Evolutionary conservation across 352 stramenopile genomes (phyloP).

Genomic region (Thraustochytrium sp.): DNA sequence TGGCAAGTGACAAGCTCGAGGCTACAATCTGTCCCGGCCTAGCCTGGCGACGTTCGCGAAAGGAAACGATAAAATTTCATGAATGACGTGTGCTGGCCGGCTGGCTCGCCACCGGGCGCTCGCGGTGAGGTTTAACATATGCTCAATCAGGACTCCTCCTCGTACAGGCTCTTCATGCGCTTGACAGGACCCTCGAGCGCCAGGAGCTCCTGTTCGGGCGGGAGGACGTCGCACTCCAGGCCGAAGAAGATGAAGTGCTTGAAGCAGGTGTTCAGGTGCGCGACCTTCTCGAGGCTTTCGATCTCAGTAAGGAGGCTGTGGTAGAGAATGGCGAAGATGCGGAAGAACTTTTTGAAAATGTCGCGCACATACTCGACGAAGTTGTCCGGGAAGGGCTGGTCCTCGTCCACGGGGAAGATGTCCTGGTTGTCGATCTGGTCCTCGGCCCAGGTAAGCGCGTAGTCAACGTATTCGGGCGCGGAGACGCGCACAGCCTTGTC

Average conservation of each 20-base stretch:
- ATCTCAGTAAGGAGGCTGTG: constrained; percentile 90
- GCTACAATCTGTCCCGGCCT: no score
- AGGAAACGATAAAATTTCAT: no score
- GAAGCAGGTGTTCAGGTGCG: constrained; percentile 94
- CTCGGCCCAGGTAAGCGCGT: constrained; percentile 81
- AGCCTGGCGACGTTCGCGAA: no score
- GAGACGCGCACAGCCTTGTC: no score
- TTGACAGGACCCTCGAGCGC: background rate
- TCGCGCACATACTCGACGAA: constrained; percentile 73
- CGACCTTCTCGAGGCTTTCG: constrained; percentile 69
- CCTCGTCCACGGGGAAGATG: background rate
- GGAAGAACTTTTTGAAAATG: constrained; percentile 88
- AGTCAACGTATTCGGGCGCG: constrained; percentile 80
- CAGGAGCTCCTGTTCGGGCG: background rate
- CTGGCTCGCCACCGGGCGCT: no score
- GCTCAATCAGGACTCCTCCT: no score
- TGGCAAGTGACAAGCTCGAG: no score
- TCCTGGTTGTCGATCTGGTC: constrained; percentile 63
- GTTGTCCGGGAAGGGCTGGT: constrained; percentile 60
- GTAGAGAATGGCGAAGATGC: constrained; percentile 93
- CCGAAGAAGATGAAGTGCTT: constrained; percentile 94
- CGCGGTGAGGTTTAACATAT: no score
- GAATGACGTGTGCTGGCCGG: no score
- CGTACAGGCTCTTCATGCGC: background rate
- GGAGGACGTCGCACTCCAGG: background rate